Percentiles rank a stretch among this genome's conserved stretches.
Conservation (phyloP, 352 stramenopile species). For the Pythium periplocum region DNA sequence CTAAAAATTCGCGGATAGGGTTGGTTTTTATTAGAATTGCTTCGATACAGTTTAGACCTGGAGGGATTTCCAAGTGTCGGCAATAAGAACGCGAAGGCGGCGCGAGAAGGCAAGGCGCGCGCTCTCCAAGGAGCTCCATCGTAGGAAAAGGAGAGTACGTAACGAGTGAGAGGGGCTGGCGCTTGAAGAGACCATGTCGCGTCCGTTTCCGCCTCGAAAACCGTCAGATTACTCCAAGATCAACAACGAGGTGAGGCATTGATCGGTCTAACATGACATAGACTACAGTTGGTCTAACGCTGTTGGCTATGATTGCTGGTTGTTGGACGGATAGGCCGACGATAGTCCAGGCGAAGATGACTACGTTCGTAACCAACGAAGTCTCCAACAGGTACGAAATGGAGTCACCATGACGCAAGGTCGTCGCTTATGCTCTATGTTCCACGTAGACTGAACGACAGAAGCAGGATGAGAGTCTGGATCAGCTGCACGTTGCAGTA, state of each 20-base stretch:
- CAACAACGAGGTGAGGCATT: conserved; percentile 42
- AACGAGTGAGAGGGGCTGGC: too few relatives aligned
- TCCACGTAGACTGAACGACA: conserved; percentile 48
- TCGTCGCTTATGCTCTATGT: neutral
- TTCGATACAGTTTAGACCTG: too few relatives aligned
- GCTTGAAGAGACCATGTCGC: conserved; percentile 31
- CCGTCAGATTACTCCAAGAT: conserved; percentile 68
- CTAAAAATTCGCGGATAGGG: too few relatives aligned
- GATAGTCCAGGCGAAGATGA: conserved; percentile 36
- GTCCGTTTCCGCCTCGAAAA: conserved; percentile 52
- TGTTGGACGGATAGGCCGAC: conserved; percentile 1
- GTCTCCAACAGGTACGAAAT: conserved; percentile 42
- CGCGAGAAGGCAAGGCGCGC: too few relatives aligned
- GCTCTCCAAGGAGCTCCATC: too few relatives aligned
- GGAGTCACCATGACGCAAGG: neutral
- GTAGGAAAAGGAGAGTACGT: too few relatives aligned
- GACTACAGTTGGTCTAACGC: neutral
- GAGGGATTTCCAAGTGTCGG: too few relatives aligned
- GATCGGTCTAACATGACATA: conserved; percentile 2
- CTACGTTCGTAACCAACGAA: conserved; percentile 38
- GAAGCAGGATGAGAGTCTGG: conserved; percentile 81
- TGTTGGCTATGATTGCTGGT: conserved; percentile 4
- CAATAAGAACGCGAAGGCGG: too few relatives aligned
- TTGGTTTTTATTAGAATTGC: too few relatives aligned
- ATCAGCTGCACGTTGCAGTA: conserved; percentile 70